Evolutionary conservation across 345 rosid genomes (phyloP).

Genomic region (Corymbia maculata): DNA sequence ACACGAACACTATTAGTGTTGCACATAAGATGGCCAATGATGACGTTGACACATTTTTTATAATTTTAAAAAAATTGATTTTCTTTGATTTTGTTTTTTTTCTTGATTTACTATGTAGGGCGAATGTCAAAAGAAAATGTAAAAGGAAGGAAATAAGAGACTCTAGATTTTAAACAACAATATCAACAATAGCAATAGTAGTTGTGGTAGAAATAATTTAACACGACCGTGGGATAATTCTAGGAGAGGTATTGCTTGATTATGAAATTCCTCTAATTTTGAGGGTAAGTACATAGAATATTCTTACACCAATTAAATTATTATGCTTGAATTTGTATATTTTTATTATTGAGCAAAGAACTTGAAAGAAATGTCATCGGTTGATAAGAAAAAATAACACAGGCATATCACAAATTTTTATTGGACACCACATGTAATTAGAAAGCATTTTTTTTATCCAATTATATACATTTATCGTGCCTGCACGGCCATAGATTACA

Average conservation of each 20-base stretch:
- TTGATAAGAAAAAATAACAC: too few species aligned
- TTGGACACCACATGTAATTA: too few species aligned
- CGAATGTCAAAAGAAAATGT: background rate
- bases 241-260: background rate
- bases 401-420: background rate
- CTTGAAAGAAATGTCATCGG: background rate
- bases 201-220: background rate
- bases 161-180: background rate
- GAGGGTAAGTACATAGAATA: background rate
- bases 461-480: too few species aligned
- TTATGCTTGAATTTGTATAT: background rate
- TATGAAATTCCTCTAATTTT: background rate
- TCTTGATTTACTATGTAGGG: background rate
- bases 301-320: background rate
- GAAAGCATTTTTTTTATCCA: too few species aligned
- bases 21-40: too few species aligned
- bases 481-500: background rate
- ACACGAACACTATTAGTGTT: background rate
- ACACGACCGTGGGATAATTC: background rate
- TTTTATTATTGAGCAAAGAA: background rate
- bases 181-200: background rate
- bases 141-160: background rate
- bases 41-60: too few species aligned
- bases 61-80: too few species aligned
- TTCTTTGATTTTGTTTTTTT: fast-evolving